phyloP scores from a whole-genome alignment of 1,284 basidiomycete genomes.

The Naganishia albida region DNA sequence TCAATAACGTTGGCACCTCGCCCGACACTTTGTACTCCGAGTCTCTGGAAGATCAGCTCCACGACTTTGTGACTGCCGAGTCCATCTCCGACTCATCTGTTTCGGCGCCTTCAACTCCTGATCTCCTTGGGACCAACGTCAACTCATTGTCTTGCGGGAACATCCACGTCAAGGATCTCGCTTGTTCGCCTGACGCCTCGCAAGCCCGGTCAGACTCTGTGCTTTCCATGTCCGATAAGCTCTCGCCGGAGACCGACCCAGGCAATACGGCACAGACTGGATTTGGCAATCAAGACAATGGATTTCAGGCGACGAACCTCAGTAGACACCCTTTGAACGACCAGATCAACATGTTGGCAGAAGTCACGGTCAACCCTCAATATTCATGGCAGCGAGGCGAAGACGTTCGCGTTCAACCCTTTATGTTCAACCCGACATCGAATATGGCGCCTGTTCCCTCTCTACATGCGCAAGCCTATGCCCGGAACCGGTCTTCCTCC shows the following conservation, averaged over 20 bases:
- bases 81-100: slow-evolving; percentile 10
- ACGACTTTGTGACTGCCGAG: slow-evolving; percentile 16
- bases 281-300: background rate
- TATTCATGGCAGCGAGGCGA: slow-evolving; percentile 2
- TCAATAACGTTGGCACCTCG: background rate
- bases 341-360: background rate
- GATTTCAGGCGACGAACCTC: background rate
- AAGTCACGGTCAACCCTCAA: background rate
- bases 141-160: background rate
- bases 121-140: slow-evolving; percentile 18
- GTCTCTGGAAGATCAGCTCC: slow-evolving; percentile 20
- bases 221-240: slow-evolving; percentile 1
- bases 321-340: background rate
- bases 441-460: background rate
- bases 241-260: too few species aligned
- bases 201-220: background rate
- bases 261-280: background rate
- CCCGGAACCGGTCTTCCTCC: slow-evolving; percentile 16
- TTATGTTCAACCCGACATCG: background rate
- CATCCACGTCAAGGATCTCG: slow-evolving; percentile 1
- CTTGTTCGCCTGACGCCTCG: background rate
- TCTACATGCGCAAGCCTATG: background rate
- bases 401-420: background rate
- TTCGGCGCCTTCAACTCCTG: slow-evolving; percentile 23
- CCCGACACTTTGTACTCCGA: slow-evolving; percentile 7